A percentile compares a stretch with the other conserved stretches of the same genome.
These are phyloP conservation scores for Xylaria bambusicola DNA, from an alignment of 495 filamentous ascomycete genomes.

Conservation along the genomic window DNA sequence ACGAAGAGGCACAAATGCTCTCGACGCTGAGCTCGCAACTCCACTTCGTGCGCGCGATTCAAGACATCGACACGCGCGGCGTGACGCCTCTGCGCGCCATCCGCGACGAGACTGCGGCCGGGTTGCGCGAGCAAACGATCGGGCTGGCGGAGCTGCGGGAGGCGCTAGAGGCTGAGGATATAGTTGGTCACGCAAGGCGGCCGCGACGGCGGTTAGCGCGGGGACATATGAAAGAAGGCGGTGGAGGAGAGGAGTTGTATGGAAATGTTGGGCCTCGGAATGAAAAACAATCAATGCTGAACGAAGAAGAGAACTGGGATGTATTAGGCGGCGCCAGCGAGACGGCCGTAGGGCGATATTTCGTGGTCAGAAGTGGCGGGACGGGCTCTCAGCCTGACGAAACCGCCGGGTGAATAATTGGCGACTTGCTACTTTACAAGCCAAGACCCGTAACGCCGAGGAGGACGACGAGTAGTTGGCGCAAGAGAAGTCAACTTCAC, in stretches of 20 bases:
- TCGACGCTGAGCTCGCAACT: constrained; percentile 78
- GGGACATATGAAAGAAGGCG: neutral
- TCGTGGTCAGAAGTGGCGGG: constrained; percentile 70
- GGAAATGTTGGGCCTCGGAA: neutral
- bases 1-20: constrained; percentile 64
- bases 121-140: constrained; percentile 45
- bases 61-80: constrained; percentile 70
- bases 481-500: neutral
- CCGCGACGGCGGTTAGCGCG: constrained; percentile 42
- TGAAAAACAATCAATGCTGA: constrained; percentile 21
- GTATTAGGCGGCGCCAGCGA: constrained; percentile 64
- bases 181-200: constrained; percentile 44
- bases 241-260: constrained; percentile 18
- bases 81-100: constrained; percentile 75
- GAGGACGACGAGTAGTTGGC: neutral
- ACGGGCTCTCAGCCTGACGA: constrained; percentile 14
- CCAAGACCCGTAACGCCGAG: neutral
- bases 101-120: constrained; percentile 70
- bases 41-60: constrained; percentile 83
- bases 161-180: constrained; percentile 44
- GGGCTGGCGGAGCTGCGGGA: constrained; percentile 39
- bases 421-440: neutral
- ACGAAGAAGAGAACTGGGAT: constrained; percentile 62
- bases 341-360: constrained; percentile 66
- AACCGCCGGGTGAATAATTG: neutral